These are phyloP conservation scores for Trichoderma simmonsii DNA, from an alignment of 2,329 filamentous ascomycete genomes.

Conservation along the genomic window DNA sequence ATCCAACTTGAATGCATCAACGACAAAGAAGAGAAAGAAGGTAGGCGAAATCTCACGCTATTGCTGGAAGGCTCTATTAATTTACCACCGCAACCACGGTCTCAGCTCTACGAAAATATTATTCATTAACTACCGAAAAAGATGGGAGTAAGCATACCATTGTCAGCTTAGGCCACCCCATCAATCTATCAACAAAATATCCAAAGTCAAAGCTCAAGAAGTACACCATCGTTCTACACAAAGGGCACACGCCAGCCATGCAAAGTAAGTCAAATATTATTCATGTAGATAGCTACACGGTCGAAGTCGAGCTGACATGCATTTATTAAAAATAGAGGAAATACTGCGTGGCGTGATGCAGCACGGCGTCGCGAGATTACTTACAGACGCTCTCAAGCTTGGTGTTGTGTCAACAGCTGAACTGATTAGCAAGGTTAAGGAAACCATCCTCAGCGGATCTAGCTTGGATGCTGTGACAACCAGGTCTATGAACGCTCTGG, in stretches of 20 bases:
- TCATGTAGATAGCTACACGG: neutral
- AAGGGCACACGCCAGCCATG: conserved; percentile 11
- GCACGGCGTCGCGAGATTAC: conserved; percentile 8
- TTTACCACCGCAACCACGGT: neutral
- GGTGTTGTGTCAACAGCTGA: conserved; percentile 17
- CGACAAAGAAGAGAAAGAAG: neutral
- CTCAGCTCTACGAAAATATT: conserved; percentile 10
- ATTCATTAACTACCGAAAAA: neutral
- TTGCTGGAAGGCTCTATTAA: neutral
- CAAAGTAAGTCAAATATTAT: conserved; percentile 5
- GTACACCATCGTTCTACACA: conserved; percentile 9
- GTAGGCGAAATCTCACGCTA: neutral
- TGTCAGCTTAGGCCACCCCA: conserved; percentile 13
- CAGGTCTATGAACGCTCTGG: conserved; percentile 4
- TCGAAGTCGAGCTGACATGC: neutral
- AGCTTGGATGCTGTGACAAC: conserved; percentile 2
- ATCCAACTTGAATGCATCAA: conserved; percentile 15
- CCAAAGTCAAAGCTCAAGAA: neutral
- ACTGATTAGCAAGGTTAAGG: conserved; percentile 13
- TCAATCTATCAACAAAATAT: conserved; percentile 6
- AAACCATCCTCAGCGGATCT: conserved; percentile 8
- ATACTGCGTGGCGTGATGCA: conserved; percentile 17
- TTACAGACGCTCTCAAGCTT: conserved; percentile 15
- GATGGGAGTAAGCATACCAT: conserved; percentile 10
- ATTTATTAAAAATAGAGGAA: neutral